Evolutionary conservation across 306 rosid species (phyloP), one percentile per base, ranked within the genome.

Genomic region (Oxytropis ochrocephala): DNA sequence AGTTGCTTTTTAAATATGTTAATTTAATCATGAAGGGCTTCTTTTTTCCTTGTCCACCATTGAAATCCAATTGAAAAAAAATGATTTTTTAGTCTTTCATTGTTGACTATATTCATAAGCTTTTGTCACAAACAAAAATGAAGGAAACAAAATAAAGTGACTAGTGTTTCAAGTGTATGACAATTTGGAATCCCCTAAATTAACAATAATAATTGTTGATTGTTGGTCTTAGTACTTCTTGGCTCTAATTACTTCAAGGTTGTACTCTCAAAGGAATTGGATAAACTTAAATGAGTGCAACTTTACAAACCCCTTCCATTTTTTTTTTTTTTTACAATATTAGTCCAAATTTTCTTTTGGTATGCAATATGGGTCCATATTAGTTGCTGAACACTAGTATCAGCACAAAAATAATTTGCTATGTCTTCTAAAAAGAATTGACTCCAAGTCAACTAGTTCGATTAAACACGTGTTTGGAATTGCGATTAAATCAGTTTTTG

Each of bases 21-120:
- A 59, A 84, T 84, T 78, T 57, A 81, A 78, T 56, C 63, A 68
- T 72, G 72, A 46, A 68, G 67, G 50, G 36, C 48, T 43, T 44
- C 27, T 24, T 75, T 71, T 57, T 48, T 14, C 67, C 69, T 82
- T 72, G 67, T 82, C 86, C 78, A 49, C 77, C 76, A 16, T 52
- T 68, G 11, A 48, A 38, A 17, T 52, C 56, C 49, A 43, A 33
- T 7, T 6, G 0, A 47, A 44, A 70, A 35, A 3, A 44, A 70
- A 35, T 1, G 35, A 11, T 38, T 56, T 10, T 48, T 0, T 33
- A 43, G 21, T 70, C 56, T 16, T 33, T 32, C 12, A 38, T 76
- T 74, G 53, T 79, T 72, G 67, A 72, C 68, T 63, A 52, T 13
- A 52, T 78, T 60, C 49, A 58, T 46, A 21, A 54, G 19, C 50